A percentile compares a stretch with the other conserved stretches of the same genome.
Evolutionary conservation across 768 basidiomycete species (phyloP).

Genomic region (Leccinum arenicola): DNA sequence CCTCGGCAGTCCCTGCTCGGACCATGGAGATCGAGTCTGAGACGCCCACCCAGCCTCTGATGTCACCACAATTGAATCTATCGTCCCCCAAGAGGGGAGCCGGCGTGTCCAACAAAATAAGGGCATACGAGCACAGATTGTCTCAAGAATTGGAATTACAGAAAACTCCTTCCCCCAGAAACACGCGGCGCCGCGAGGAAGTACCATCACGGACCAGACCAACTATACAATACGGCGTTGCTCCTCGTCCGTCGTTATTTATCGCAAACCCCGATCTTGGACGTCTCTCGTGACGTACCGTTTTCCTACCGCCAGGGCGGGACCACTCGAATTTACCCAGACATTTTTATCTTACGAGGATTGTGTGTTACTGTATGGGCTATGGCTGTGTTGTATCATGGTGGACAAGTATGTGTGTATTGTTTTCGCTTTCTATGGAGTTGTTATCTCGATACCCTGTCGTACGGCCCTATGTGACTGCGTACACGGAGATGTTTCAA

Average conservation of each 20-base stretch:
- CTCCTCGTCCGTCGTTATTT: constrained; percentile 59
- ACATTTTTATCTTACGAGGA: not conserved
- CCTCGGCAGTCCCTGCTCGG: constrained; percentile 1
- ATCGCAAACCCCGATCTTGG: constrained; percentile 61
- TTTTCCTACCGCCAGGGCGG: not conserved
- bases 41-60: constrained; percentile 2
- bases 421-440: constrained; percentile 1
- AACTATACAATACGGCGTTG: constrained; percentile 62
- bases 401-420: constrained; percentile 6
- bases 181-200: constrained; percentile 44
- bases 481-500: not conserved
- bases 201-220: constrained; percentile 37
- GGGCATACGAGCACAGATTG: constrained; percentile 55
- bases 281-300: constrained; percentile 12
- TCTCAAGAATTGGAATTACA: constrained; percentile 51
- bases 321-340: constrained; percentile 1
- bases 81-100: constrained; percentile 6
- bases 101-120: constrained; percentile 50
- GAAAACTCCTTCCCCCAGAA: constrained; percentile 32
- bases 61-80: not conserved
- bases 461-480: not conserved
- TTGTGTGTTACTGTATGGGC: constrained; percentile 1
- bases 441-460: constrained; percentile 8
- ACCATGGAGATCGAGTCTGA: not conserved
- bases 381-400: constrained; percentile 7